Evolutionary conservation across 163 green algal genomes (phyloP), one percentile per base, ranked within the genome.

Genomic region (Chlorella variabilis): DNA sequence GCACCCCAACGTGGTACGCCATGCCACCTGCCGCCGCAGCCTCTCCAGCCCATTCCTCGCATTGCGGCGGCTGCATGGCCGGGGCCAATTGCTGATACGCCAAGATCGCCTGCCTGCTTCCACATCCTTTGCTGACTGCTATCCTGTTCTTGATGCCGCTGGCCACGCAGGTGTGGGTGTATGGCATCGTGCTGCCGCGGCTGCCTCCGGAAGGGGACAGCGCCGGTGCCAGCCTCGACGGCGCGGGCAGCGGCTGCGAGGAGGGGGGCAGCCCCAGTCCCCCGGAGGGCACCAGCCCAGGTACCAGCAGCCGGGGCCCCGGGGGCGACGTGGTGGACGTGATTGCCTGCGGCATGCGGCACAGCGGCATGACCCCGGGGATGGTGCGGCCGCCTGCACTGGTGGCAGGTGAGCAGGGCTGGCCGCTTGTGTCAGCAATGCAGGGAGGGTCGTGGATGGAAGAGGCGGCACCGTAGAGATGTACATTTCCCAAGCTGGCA

Each of bases 181-280:
- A 96, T 77, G 92, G 92, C 42, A 83, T 96, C 17, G 91, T 96
- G 45, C 87, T 96, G 77, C 92, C 92, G 0, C 25, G 71, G 27
- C 42, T 80, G 23, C 68, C 78, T 11, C 78, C 84, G 21, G 54
- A 63, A n/a, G 54, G 23, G 54, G 54, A 15, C 15, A 15, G 54
- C 18, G 54, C 34, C 18, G 23, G 3, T 2, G 27, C 5, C 0
- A n/a, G 34, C 31, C 33, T 0, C 29, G 27, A 42, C 76, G 34
- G 81, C 73, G 38, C 25, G 33, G 51, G 4, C 20, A 38, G 48
- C 33, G 65, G 9, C 21, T 4, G 4, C 31, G 51, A 63, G 31
- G 69, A 42, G 45, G 15, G 25, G 6, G 4, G 34, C 29, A 33
- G 68, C n/a, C 27, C 48, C 23, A 48, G 48, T 23, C 48, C 4